Conservation (phyloP, 192 early-diverging fungal species). For the Allomyces arbusculus region DNA sequence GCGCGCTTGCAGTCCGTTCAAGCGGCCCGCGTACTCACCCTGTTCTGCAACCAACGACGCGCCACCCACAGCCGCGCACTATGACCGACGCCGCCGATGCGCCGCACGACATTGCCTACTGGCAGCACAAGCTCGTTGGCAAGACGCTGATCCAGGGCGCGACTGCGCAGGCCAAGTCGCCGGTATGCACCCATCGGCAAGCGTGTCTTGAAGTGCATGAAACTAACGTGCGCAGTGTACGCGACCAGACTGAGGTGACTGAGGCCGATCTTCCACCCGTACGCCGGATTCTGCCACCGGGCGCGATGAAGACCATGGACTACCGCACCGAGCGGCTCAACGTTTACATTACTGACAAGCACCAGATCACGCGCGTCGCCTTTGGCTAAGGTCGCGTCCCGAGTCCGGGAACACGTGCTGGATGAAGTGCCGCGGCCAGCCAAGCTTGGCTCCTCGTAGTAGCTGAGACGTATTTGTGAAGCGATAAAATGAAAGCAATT, state of each 20-base stretch:
- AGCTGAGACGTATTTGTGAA: too few relatives aligned
- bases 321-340: conserved; percentile 22
- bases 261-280: conserved; percentile 12
- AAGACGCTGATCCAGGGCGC: conserved; percentile 7
- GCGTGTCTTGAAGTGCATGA: background rate
- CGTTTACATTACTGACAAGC: conserved; percentile 12
- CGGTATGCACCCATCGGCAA: too few relatives aligned
- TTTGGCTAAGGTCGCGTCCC: conserved; percentile 11
- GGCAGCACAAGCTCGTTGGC: conserved; percentile 12
- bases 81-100: too few relatives aligned
- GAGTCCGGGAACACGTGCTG: too few relatives aligned
- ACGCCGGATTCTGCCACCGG: conserved; percentile 15
- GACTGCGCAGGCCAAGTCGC: background rate
- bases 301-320: conserved; percentile 22
- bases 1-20: too few relatives aligned
- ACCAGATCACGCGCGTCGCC: conserved; percentile 13
- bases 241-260: background rate
- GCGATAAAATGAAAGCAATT: too few relatives aligned
- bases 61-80: too few relatives aligned
- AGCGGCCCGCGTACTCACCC: too few relatives aligned
- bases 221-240: conserved; percentile 8
- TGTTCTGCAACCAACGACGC: too few relatives aligned
- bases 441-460: too few relatives aligned
- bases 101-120: background rate
- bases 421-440: too few relatives aligned